Base-by-base conservation (phyloP, 2,329 filamentous ascomycete genomes). In the Hypoxylon sp. region DNA sequence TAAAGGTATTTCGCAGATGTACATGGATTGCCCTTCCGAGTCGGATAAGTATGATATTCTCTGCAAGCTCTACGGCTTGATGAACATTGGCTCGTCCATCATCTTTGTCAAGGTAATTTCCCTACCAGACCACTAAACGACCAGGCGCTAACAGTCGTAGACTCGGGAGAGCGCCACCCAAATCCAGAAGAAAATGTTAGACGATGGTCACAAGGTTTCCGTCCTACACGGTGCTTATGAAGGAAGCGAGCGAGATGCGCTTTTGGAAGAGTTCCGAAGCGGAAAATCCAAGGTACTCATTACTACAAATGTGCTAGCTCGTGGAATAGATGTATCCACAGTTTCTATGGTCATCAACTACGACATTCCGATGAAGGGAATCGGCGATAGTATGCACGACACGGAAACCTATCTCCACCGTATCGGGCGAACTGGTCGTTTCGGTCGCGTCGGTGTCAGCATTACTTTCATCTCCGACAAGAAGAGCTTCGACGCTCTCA, bases 261-360 rank as follows among this genome's bases (percentile, higher is more conserved):
- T 98, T 68, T 91, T 99, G 68, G 90, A 95, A 77, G 88, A 92
- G 64, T 99, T 99, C 88, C 91, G 96, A 65, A 88, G 84, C 49
- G 95, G 95, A 42, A 88, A 91, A 66, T 94, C 94, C 77, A 99
- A 99, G 84, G 96, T 99, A 7, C 90, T 99, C 69, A 98, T 99
- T 77, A 97, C 96, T 1, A 99, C 96, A 74, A 99, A 99, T 77
- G 95, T 99, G 40, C 88, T 99, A 65, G 93, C 96, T 7, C 94
- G 96, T 78, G 96, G 96, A 79, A 98, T 99, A 76, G 96, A 99
- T 77, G 88, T 90, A 84, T 98, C 79, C 81, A 97, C 83, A 30
- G 96, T 99, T 13, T 97, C 94, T 8, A 96, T 99, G 91, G 96
- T 99, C 60, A 94, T 99, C 85, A 99, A 99, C 85, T 99, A 99